Base-by-base conservation (phyloP, 2,329 filamentous ascomycete species). In the Magnaporthiopsis rhizophila region DNA sequence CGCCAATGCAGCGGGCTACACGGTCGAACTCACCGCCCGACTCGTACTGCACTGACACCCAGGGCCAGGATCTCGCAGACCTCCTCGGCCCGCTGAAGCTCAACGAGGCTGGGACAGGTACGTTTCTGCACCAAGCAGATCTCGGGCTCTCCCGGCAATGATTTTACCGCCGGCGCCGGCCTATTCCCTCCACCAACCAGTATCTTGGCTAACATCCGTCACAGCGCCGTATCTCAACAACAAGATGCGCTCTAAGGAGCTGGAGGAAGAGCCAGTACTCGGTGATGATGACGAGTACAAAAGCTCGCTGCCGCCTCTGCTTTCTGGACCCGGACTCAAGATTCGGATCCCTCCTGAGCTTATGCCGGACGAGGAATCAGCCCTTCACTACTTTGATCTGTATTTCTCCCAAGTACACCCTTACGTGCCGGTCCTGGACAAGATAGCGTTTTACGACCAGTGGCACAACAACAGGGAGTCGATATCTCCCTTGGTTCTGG, bases 371-470 rank as follows among this genome's bases (percentile, higher is more conserved):
- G 92, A 97, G 38, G 88, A 91, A 59, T 91, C 91, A 50, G 88
- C 89, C 5, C 79, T 92, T 72, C 85, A 90, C 50, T 96, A 95
- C 73, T 96, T 98, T 73, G 87, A 95, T 56, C 89, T 96, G 58
- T 98, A 92, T 74, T 98, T 98, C 75, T 80, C 83, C 45, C 88
- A 97, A 69, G 90, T 97, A 38, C 95, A 98, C 71, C 93, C 93
- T 0, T 98, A 97, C 70, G 88, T 96, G 2, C 94, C 94, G 0
- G 92, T 98, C 3, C 79, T 98, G 63, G 93, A 95, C 77, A 90
- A 91, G 71, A 79, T 84, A 2, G 81, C 89, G 56, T 90, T 98
- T 70, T 96, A 95, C 71, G 88, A 92, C 58, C 92, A 97, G 77
- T 98, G 94, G 94, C 87, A 90, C 65, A 87, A 86, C 21, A 89